A percentile compares a stretch with the other conserved stretches of the same genome.
These are phyloP conservation scores for Quercus robur DNA, from an alignment of 306 rosid genomes.

Conservation along the genomic window DNA sequence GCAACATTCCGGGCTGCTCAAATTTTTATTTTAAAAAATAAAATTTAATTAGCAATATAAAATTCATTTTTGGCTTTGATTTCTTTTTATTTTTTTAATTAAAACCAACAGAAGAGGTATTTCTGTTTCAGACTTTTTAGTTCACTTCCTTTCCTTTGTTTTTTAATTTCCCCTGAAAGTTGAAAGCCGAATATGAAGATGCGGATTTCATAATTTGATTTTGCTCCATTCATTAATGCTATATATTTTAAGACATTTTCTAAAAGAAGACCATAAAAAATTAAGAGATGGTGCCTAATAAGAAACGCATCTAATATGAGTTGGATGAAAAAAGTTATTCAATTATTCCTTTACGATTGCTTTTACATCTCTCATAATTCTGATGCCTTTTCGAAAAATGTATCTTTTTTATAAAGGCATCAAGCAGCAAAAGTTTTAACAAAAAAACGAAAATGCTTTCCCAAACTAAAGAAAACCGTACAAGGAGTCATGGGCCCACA, in stretches of 20 bases:
- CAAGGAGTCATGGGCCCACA: background rate
- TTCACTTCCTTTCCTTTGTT: background rate
- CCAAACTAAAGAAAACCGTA: background rate
- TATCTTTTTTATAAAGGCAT: background rate
- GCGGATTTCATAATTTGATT: background rate
- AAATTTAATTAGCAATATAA: no score
- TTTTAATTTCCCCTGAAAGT: background rate
- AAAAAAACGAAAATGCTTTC: background rate
- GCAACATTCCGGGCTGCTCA: background rate
- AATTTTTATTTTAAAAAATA: background rate
- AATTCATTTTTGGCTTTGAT: no score
- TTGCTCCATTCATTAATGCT: background rate
- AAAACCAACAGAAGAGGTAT: no score
- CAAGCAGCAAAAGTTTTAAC: background rate
- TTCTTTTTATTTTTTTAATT: background rate
- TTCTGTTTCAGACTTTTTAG: no score
- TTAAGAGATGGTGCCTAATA: background rate
- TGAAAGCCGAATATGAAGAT: background rate
- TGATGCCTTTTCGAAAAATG: background rate
- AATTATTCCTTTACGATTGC: background rate
- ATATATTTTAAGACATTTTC: no score
- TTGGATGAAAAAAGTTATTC: background rate
- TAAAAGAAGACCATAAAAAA: no score
- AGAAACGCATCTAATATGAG: background rate
- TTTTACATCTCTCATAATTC: background rate